These are phyloP conservation scores for Fraxinus pennsylvanica DNA, from an alignment of 257 asterid species.

Conservation along the genomic window DNA sequence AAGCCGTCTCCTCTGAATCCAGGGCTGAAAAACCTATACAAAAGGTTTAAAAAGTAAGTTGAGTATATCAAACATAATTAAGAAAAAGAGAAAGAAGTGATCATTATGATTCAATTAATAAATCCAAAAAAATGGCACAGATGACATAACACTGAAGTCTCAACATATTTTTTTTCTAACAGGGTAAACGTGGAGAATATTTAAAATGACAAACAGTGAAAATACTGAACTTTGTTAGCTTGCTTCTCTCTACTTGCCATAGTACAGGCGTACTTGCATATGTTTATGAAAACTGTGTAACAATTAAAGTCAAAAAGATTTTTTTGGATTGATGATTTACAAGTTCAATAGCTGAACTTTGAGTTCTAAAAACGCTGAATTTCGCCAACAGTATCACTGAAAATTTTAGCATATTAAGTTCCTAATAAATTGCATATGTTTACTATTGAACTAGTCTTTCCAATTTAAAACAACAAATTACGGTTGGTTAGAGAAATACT, in stretches of 20 bases:
- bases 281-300: background rate
- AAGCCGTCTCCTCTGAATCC: conserved; percentile 59
- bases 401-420: background rate
- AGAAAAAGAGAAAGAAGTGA: background rate
- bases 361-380: background rate
- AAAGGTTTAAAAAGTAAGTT: conserved; percentile 9
- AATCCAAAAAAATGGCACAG: background rate
- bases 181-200: background rate
- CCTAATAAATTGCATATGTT: background rate
- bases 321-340: background rate
- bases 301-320: background rate
- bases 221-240: background rate
- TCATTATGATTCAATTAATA: background rate
- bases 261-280: background rate
- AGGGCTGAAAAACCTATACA: conserved; percentile 57
- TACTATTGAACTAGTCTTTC: background rate
- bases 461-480: background rate
- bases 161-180: background rate
- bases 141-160: background rate
- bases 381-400: background rate
- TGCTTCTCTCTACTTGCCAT: background rate
- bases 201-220: background rate
- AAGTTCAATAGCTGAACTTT: background rate
- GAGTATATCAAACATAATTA: background rate
- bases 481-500: background rate